These are phyloP conservation scores for Physcomitrium patens DNA, from an alignment of 225 moss, liverwort and hornwort species.

Conservation along the genomic window DNA sequence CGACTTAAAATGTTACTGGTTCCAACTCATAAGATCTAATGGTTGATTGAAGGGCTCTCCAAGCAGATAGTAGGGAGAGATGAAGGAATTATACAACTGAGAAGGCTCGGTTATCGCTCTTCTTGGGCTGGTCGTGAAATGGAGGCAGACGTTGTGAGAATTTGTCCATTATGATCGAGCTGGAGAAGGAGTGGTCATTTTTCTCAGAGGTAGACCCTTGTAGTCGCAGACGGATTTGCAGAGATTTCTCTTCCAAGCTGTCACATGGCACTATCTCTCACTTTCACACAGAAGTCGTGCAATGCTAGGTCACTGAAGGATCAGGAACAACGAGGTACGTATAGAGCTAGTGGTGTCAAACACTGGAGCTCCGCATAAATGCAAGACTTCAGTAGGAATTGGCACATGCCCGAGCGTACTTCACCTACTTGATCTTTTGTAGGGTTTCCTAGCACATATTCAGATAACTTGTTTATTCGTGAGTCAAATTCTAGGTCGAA, in stretches of 20 bases:
- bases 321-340: background rate
- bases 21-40: background rate
- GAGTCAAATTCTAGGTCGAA: background rate
- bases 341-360: background rate
- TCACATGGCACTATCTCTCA: conserved; percentile 13
- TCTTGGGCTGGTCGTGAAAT: conserved; percentile 3
- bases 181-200: background rate
- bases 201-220: background rate
- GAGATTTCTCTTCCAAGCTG: background rate
- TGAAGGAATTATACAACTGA: background rate
- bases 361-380: background rate
- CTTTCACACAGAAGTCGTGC: background rate
- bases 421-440: background rate
- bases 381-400: conserved; percentile 10
- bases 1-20: background rate
- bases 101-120: background rate
- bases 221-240: background rate
- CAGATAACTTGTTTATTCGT: background rate
- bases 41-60: background rate
- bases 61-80: background rate
- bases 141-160: background rate
- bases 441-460: background rate
- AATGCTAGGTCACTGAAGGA: background rate
- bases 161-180: background rate
- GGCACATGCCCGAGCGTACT: background rate